Conservation (phyloP, 148 eudicot species). For the Arbutus unedo region DNA sequence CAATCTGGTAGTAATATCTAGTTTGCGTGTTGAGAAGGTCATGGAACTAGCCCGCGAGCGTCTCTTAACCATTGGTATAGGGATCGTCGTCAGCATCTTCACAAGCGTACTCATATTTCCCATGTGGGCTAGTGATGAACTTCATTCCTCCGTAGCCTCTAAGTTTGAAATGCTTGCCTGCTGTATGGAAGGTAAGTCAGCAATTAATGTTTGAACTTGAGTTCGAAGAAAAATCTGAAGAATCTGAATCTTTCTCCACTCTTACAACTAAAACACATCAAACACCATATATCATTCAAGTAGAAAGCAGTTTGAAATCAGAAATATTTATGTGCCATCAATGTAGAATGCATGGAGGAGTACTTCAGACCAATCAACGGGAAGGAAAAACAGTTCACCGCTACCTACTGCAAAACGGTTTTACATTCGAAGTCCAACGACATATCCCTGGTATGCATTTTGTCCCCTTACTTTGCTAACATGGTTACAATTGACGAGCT, state of each 20-base stretch:
- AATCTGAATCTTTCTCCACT: neutral
- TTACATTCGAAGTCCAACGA: slow-evolving; percentile 50
- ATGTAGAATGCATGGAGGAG: slow-evolving; percentile 50
- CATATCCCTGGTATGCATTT: slow-evolving; percentile 47
- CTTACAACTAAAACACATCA: neutral
- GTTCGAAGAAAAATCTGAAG: neutral
- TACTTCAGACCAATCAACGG: slow-evolving; percentile 34
- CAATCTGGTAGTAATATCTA: slow-evolving; percentile 56
- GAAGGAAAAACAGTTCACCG: slow-evolving; percentile 31
- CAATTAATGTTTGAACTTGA: neutral
- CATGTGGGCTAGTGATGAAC: slow-evolving; percentile 66
- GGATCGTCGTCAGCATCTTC: slow-evolving; percentile 48
- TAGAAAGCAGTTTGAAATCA: slow-evolving; percentile 2
- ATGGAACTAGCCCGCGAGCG: slow-evolving; percentile 42
- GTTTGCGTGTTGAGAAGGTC: slow-evolving; percentile 42
- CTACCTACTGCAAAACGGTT: slow-evolving; percentile 37
- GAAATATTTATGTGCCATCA: neutral
- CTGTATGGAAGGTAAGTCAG: slow-evolving; percentile 39
- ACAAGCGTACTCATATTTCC: slow-evolving; percentile 50
- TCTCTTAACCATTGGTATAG: slow-evolving; percentile 59
- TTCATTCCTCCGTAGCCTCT: slow-evolving; percentile 45
- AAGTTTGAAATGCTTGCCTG: slow-evolving; percentile 50
- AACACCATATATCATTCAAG: neutral
- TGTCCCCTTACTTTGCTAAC: neutral
- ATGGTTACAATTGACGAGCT: neutral